Conservation (phyloP, 768 basidiomycete genomes). For the Hericium alpestre region DNA sequence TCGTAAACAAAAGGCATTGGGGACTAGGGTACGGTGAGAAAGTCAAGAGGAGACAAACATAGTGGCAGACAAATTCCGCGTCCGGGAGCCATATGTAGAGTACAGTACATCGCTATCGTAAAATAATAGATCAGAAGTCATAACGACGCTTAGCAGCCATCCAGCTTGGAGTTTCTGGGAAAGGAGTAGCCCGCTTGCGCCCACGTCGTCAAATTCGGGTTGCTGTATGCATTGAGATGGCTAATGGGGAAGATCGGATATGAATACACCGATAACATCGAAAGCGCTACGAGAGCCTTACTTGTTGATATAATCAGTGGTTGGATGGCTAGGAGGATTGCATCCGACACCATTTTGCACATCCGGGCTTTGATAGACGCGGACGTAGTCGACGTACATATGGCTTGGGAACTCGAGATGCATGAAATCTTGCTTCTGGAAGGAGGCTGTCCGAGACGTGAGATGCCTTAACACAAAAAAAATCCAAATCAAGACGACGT, state of each 20-base stretch:
- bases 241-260: constrained; percentile 5
- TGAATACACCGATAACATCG: background rate
- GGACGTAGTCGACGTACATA: constrained; percentile 86
- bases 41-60: background rate
- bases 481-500: constrained; percentile 13
- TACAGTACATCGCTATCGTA: background rate
- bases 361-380: constrained; percentile 75
- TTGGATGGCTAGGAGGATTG: constrained; percentile 69
- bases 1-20: background rate
- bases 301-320: constrained; percentile 67
- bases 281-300: constrained; percentile 19
- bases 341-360: constrained; percentile 64
- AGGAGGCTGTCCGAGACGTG: constrained; percentile 32
- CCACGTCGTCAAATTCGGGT: constrained; percentile 86
- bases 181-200: constrained; percentile 60
- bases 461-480: background rate
- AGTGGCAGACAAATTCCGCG: background rate
- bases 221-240: constrained; percentile 52
- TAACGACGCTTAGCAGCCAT: constrained; percentile 2
- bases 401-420: constrained; percentile 66
- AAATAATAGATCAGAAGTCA: background rate
- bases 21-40: background rate
- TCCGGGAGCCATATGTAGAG: background rate
- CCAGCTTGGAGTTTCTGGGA: constrained; percentile 47
- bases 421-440: constrained; percentile 63